Percentiles rank a stretch among this genome's conserved stretches.
Conservation (phyloP, 371 early-diverging fungal genomes). For the Syncephalastrum sp. region DNA sequence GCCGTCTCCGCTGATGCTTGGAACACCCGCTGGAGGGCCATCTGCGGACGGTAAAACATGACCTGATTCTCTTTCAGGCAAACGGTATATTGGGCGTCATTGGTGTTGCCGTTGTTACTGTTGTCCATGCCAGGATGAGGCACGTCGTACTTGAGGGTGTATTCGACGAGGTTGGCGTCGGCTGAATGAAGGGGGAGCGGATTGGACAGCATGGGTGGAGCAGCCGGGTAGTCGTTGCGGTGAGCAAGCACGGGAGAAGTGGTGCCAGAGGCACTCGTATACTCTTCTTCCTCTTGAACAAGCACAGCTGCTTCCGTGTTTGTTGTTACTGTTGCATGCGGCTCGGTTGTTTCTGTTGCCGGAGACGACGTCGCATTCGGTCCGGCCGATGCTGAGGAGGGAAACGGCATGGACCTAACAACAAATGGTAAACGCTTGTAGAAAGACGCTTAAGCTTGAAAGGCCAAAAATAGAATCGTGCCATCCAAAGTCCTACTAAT, state of each 20-base stretch:
- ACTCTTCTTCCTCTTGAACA: too few species aligned
- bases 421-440: not conserved
- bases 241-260: constrained; percentile 3
- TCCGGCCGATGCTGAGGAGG: constrained; percentile 18
- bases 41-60: constrained; percentile 20
- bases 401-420: constrained; percentile 8
- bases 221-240: constrained; percentile 18
- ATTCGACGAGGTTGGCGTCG: constrained; percentile 15
- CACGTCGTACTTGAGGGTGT: constrained; percentile 10
- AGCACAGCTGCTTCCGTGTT: constrained; percentile 1
- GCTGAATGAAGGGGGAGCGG: not conserved
- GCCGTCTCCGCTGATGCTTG: constrained; percentile 5
- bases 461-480: too few species aligned
- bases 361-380: constrained; percentile 15
- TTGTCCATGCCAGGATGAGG: not conserved
- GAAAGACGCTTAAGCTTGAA: too few species aligned
- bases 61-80: constrained; percentile 4
- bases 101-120: not conserved
- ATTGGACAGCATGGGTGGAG: constrained; percentile 16
- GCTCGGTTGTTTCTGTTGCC: not conserved
- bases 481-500: too few species aligned
- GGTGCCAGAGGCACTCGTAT: not conserved
- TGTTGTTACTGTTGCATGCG: not conserved
- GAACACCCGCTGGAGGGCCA: constrained; percentile 12
- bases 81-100: constrained; percentile 9